Evolutionary conservation across 1,139 yeast genomes (phyloP).

Genomic region (Kurtzmaniella natalensis): DNA sequence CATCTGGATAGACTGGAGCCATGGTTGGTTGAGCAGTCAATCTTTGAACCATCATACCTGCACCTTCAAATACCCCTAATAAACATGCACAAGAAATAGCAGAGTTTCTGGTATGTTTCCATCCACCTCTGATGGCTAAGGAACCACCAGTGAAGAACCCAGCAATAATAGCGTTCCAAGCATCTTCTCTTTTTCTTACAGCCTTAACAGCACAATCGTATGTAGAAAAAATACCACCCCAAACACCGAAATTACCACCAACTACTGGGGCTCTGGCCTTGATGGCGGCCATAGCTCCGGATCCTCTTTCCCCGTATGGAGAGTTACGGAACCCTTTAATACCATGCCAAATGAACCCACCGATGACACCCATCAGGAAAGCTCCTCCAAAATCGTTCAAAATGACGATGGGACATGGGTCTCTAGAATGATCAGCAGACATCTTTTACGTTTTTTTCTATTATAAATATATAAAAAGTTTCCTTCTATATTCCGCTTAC

Average conservation of each 20-base stretch:
- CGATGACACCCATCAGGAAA: conserved; percentile 96
- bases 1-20: conserved; percentile 67
- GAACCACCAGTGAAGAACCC: conserved; percentile 99
- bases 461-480: no score
- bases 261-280: conserved; percentile 97
- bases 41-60: conserved; percentile 93
- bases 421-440: conserved; percentile 98
- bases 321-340: conserved; percentile 98
- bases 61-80: conserved; percentile 96
- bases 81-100: conserved; percentile 98
- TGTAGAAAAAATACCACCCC: conserved; percentile 98
- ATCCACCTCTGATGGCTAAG: conserved; percentile 96
- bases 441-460: conserved; percentile 31
- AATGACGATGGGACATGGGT: conserved; percentile 97
- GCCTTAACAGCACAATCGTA: conserved; percentile 96
- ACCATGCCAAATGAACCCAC: conserved; percentile 99
- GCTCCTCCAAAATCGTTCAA: conserved; percentile 98
- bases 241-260: conserved; percentile 98
- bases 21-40: conserved; percentile 84
- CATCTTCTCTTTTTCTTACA: conserved; percentile 95
- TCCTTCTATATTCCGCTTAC: no score
- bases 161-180: conserved; percentile 96
- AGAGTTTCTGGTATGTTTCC: conserved; percentile 94
- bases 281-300: conserved; percentile 85
- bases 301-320: conserved; percentile 91